Evolutionary conservation across 495 filamentous ascomycete genomes (phyloP).

Genomic region (Lindgomyces ingoldianus): DNA sequence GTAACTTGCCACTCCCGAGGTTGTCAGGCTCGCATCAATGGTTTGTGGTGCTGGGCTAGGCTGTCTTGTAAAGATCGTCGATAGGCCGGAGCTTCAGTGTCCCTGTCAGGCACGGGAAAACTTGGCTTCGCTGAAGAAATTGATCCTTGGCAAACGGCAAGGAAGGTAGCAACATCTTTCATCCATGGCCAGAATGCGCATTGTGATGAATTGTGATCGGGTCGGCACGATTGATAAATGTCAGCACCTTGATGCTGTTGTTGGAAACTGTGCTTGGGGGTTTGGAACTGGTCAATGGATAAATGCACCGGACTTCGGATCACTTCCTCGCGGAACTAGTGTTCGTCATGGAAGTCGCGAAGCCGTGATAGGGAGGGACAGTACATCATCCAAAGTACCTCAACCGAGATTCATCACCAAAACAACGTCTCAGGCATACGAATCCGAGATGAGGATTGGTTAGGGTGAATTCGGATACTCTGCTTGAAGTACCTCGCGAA

Average conservation of each 20-base stretch:
- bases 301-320: conserved; percentile 18
- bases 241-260: conserved; percentile 12
- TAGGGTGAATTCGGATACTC: conserved; percentile 5
- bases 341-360: neutral
- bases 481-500: conserved; percentile 8
- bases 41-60: neutral
- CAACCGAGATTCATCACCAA: neutral
- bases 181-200: neutral
- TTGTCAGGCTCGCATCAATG: neutral
- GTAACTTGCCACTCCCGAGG: neutral
- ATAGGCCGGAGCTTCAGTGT: neutral
- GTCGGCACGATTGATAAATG: conserved; percentile 1
- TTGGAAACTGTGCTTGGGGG: too few relatives aligned
- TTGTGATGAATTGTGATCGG: conserved; percentile 1
- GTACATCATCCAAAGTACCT: conserved; percentile 21
- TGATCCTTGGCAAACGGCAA: neutral
- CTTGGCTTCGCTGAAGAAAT: neutral
- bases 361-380: conserved; percentile 1
- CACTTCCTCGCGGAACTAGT: conserved; percentile 15
- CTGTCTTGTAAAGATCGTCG: neutral
- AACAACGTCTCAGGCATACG: neutral
- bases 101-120: neutral
- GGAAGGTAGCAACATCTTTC: conserved; percentile 5
- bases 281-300: conserved; percentile 11
- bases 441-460: neutral